phyloP scores from a whole-genome alignment of 1,284 basidiomycete genomes.

The Ceratobasidium sp. region DNA sequence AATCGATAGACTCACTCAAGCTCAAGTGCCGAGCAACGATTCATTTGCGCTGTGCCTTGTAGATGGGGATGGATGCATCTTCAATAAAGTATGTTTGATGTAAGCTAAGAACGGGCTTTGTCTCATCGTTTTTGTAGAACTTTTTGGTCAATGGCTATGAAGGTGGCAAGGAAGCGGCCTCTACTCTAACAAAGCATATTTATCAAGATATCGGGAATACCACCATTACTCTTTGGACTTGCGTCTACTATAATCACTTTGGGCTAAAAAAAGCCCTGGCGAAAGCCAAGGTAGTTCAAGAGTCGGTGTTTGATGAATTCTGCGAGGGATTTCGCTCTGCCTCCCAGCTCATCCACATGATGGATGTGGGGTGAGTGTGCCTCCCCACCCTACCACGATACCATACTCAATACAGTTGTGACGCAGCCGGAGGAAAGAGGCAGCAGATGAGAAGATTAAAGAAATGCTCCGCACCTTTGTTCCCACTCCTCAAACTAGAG shows the following conservation, averaged over 20 bases:
- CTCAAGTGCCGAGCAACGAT: constrained; percentile 1
- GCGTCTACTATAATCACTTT: constrained; percentile 41
- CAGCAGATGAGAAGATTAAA: constrained; percentile 45
- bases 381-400: background rate
- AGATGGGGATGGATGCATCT: constrained; percentile 39
- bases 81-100: constrained; percentile 29
- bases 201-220: constrained; percentile 36
- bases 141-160: constrained; percentile 37
- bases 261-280: constrained; percentile 35
- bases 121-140: constrained; percentile 23
- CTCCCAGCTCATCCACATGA: constrained; percentile 43
- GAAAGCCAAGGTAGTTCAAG: constrained; percentile 15
- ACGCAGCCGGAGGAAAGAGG: constrained; percentile 34
- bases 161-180: constrained; percentile 35
- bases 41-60: constrained; percentile 36
- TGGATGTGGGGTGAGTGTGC: constrained; percentile 39
- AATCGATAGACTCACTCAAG: constrained; percentile 32
- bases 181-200: constrained; percentile 38
- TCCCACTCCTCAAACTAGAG: constrained; percentile 23
- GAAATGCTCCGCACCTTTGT: constrained; percentile 40
- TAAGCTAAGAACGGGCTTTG: background rate
- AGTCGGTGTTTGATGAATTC: constrained; percentile 32
- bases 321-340: constrained; percentile 42
- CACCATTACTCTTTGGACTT: constrained; percentile 32
- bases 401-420: background rate